Evolutionary conservation across 2,329 filamentous ascomycete species (phyloP).

Genomic region (Pseudocercospora fuligena): DNA sequence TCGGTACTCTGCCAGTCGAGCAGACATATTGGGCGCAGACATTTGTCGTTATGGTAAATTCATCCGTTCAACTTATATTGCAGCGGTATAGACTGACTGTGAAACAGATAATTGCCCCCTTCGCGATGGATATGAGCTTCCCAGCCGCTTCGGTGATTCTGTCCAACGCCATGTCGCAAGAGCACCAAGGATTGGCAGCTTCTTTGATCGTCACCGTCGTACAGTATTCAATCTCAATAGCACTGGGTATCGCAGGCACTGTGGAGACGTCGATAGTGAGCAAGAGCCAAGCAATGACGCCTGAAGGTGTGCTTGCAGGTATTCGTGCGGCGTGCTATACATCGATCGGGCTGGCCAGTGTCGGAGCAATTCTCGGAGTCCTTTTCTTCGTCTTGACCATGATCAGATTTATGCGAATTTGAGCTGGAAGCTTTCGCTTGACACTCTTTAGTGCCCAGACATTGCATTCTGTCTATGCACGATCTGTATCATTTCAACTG

Average conservation of each 20-base stretch:
- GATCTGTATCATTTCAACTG: background rate
- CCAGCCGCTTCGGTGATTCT: conserved; percentile 66
- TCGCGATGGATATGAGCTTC: conserved; percentile 68
- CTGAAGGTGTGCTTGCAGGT: conserved; percentile 40
- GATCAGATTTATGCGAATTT: background rate
- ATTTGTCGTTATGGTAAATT: conserved; percentile 34
- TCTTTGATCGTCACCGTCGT: conserved; percentile 67
- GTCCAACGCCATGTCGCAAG: conserved; percentile 53
- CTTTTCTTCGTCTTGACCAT: conserved; percentile 25
- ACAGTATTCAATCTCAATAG: conserved; percentile 70
- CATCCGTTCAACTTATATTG: too few species aligned
- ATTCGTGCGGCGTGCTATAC: conserved; percentile 49
- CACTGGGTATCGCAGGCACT: conserved; percentile 67
- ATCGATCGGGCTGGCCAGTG: conserved; percentile 38
- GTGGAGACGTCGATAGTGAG: conserved; percentile 57
- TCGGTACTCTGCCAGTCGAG: conserved; percentile 40
- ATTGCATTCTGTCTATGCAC: background rate
- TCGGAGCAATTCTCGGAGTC: conserved; percentile 32
- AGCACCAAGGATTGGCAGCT: conserved; percentile 57
- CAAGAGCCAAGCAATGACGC: conserved; percentile 35
- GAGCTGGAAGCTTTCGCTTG: background rate
- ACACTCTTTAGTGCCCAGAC: background rate
- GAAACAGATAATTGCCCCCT: conserved; percentile 3
- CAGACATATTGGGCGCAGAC: conserved; percentile 47
- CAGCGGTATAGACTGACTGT: too few species aligned